Evolutionary conservation across 768 basidiomycete genomes (phyloP).

Genomic region (Pleurotus platypus): DNA sequence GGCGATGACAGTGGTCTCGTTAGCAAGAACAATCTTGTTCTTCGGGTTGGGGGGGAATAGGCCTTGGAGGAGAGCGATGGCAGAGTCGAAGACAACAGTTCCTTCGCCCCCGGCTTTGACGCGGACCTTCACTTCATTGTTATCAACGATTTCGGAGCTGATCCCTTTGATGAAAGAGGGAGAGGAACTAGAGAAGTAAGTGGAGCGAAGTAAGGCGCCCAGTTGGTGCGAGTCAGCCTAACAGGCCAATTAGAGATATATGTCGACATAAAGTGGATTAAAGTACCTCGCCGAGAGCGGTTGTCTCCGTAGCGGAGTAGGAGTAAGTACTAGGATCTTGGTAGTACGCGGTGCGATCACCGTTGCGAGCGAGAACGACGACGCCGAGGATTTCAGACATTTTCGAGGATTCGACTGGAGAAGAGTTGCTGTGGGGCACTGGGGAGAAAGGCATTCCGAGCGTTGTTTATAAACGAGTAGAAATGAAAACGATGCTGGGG

Average conservation of each 20-base stretch:
- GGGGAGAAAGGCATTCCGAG: not conserved
- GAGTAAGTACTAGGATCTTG: slow-evolving; percentile 72
- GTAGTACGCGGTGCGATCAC: slow-evolving; percentile 65
- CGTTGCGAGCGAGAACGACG: slow-evolving; percentile 75
- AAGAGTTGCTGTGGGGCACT: slow-evolving; percentile 16
- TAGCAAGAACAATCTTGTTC: slow-evolving; percentile 75
- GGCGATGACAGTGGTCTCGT: slow-evolving; percentile 65
- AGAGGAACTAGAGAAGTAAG: slow-evolving; percentile 65
- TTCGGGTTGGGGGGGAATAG: slow-evolving; percentile 77
- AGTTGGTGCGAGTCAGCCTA: slow-evolving; percentile 69
- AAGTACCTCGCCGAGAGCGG: slow-evolving; percentile 68
- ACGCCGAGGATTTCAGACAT: slow-evolving; percentile 71
- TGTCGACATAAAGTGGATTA: not conserved
- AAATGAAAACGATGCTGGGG: slow-evolving; percentile 8
- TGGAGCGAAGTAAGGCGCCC: slow-evolving; percentile 56
- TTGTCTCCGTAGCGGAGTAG: slow-evolving; percentile 61
- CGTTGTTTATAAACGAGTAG: not conserved
- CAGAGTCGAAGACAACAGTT: slow-evolving; percentile 82
- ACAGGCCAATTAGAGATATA: slow-evolving; percentile 10
- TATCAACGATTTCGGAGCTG: slow-evolving; percentile 65
- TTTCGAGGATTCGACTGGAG: slow-evolving; percentile 14
- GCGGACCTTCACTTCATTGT: slow-evolving; percentile 67
- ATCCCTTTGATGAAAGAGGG: slow-evolving; percentile 67
- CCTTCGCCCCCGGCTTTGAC: slow-evolving; percentile 86
- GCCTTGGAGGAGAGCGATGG: slow-evolving; percentile 81